Evolutionary conservation across 352 stramenopile genomes (phyloP).

Genomic region (Phytopythium aichiense): DNA sequence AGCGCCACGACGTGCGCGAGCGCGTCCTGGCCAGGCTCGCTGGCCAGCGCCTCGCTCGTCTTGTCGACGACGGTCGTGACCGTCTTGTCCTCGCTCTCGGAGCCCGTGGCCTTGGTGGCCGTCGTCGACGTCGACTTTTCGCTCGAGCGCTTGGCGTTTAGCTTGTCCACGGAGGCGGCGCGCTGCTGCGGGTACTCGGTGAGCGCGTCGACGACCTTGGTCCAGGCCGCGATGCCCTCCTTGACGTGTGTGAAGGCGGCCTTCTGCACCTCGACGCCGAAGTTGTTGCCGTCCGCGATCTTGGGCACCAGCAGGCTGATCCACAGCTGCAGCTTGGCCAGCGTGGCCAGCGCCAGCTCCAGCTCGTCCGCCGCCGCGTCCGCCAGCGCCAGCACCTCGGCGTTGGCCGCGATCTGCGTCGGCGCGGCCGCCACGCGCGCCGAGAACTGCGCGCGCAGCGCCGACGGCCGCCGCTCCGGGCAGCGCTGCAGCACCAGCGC

Average conservation of each 20-base stretch:
- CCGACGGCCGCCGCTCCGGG: conserved; percentile 34
- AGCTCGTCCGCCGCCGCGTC: conserved; percentile 51
- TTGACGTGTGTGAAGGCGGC: conserved; percentile 66
- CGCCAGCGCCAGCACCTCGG: conserved; percentile 35
- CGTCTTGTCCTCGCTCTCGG: conserved; percentile 74
- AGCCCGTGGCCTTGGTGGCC: conserved; percentile 46
- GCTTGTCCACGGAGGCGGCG: conserved; percentile 63
- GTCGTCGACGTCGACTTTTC: conserved; percentile 62
- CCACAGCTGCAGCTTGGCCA: conserved; percentile 63
- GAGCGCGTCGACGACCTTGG: conserved; percentile 76
- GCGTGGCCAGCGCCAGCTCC: conserved; percentile 32
- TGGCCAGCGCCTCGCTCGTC: conserved; percentile 23
- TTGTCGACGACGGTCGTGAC: conserved; percentile 60
- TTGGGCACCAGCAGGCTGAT: conserved; percentile 73
- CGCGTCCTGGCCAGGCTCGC: conserved; percentile 43
- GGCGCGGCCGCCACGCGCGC: conserved; percentile 26
- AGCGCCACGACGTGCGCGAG: conserved; percentile 65
- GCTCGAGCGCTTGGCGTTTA: conserved; percentile 56
- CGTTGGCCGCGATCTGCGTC: conserved; percentile 32
- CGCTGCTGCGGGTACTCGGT: conserved; percentile 66
- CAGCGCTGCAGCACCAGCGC: conserved; percentile 43
- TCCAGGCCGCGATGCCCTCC: conserved; percentile 53
- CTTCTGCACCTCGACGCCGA: conserved; percentile 85
- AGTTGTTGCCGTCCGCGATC: conserved; percentile 85
- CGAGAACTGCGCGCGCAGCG: conserved; percentile 31